Percentiles rank a stretch among this genome's conserved stretches.
phyloP scores from a whole-genome alignment of 306 rosid genomes.

The Quercus wislizeni region DNA sequence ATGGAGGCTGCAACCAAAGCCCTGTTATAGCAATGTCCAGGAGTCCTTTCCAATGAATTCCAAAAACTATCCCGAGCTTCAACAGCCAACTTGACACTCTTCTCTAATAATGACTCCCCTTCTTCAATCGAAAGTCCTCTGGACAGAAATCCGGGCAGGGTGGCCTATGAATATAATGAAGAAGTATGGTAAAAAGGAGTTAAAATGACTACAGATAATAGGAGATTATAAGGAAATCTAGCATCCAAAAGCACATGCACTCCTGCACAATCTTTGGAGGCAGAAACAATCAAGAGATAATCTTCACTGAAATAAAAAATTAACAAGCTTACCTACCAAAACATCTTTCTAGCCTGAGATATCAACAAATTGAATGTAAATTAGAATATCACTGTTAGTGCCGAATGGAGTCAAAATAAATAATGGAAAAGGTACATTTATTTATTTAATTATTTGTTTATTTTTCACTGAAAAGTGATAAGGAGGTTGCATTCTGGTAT shows the following conservation, averaged over 20 bases:
- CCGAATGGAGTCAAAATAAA: background rate
- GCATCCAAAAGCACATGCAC: background rate
- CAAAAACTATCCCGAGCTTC: conserved; percentile 86
- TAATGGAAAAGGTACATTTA: background rate
- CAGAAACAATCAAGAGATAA: background rate
- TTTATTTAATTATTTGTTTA: background rate
- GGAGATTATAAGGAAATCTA: background rate
- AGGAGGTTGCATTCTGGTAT: background rate
- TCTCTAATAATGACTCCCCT: conserved; percentile 58
- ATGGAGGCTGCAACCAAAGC: conserved; percentile 90
- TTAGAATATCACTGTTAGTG: background rate
- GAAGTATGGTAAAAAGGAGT: background rate
- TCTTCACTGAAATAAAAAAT: background rate
- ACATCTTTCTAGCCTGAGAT: background rate
- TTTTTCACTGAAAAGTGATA: background rate
- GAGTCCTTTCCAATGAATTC: conserved; percentile 39
- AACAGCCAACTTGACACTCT: conserved; percentile 70
- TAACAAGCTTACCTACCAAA: background rate
- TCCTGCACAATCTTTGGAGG: background rate
- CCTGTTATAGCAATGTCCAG: conserved; percentile 44
- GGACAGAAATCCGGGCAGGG: conserved; percentile 73
- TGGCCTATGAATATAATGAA: conserved; percentile 45
- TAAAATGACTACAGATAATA: background rate
- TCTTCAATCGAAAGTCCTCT: conserved; percentile 65
- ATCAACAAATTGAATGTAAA: background rate